Evolutionary conservation across 345 rosid species (phyloP).

Genomic region (Linum lewisii): DNA sequence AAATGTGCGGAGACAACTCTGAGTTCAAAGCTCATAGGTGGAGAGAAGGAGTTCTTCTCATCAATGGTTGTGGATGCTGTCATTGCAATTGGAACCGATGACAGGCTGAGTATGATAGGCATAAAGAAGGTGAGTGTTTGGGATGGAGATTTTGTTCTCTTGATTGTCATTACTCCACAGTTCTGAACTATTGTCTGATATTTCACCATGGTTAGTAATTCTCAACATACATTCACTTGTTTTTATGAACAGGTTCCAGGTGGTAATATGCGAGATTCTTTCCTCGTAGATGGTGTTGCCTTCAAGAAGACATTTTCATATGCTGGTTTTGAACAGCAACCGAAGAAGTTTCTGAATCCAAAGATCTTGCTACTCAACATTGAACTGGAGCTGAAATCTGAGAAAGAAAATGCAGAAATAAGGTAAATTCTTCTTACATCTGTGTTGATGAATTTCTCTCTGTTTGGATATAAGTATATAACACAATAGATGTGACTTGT

Average conservation of each 20-base stretch:
- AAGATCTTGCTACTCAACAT: slow-evolving; percentile 77
- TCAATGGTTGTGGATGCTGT: slow-evolving; percentile 95
- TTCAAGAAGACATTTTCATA: slow-evolving; percentile 98
- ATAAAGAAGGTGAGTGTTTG: slow-evolving; percentile 60
- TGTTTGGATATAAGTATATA: background rate
- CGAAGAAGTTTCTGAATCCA: slow-evolving; percentile 80
- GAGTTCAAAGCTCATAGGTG: slow-evolving; percentile 93
- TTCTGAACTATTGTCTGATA: too few relatives aligned
- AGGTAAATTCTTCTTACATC: slow-evolving; percentile 35
- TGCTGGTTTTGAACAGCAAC: slow-evolving; percentile 99
- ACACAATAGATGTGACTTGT: background rate
- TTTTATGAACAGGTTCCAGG: slow-evolving; percentile 67
- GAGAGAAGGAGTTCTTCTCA: slow-evolving; percentile 93
- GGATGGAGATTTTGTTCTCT: too few relatives aligned
- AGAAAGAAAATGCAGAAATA: slow-evolving; percentile 98
- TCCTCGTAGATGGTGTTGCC: slow-evolving; percentile 95
- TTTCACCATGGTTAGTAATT: too few relatives aligned
- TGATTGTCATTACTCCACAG: too few relatives aligned
- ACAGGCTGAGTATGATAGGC: slow-evolving; percentile 84
- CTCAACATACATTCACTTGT: background rate
- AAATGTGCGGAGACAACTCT: slow-evolving; percentile 97
- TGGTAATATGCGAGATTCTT: slow-evolving; percentile 93
- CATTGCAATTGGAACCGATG: slow-evolving; percentile 68
- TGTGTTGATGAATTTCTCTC: background rate
- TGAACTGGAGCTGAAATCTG: slow-evolving; percentile 93